A percentile compares a stretch with the other conserved stretches of the same genome.
Conservation (phyloP, 768 basidiomycete species). For the Boletus huronensis region DNA sequence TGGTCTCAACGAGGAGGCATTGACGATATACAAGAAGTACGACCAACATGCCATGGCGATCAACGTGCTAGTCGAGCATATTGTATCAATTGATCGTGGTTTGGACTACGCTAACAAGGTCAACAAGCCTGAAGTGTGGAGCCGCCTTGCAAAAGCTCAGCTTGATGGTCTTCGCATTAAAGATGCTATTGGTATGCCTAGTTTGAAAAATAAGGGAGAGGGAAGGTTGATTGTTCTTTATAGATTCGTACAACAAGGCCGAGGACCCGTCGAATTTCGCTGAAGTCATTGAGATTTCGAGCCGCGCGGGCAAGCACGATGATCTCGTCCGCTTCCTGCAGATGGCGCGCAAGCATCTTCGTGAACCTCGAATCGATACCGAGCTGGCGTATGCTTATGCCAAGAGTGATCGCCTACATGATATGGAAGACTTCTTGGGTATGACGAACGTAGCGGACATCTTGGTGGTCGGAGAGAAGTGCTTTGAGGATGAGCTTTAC, state of each 20-base stretch:
- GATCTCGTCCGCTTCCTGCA: slow-evolving; percentile 96
- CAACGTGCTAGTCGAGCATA: slow-evolving; percentile 96
- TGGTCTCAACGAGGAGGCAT: slow-evolving; percentile 91
- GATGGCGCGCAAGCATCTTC: slow-evolving; percentile 95
- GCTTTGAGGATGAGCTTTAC: slow-evolving; percentile 97
- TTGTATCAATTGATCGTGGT: slow-evolving; percentile 96
- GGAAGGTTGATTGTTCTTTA: slow-evolving; percentile 1
- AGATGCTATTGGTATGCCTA: slow-evolving; percentile 83
- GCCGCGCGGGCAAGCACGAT: slow-evolving; percentile 86
- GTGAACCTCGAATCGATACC: slow-evolving; percentile 97
- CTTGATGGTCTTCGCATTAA: slow-evolving; percentile 97
- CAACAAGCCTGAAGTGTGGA: slow-evolving; percentile 96
- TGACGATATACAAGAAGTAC: slow-evolving; percentile 97
- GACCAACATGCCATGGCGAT: slow-evolving; percentile 94
- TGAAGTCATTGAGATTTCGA: slow-evolving; percentile 95
- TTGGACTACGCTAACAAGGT: slow-evolving; percentile 95
- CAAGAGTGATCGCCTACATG: slow-evolving; percentile 94
- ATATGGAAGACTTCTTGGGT: slow-evolving; percentile 98
- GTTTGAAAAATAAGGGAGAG: not conserved
- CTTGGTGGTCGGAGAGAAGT: slow-evolving; percentile 97
- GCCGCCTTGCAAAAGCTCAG: slow-evolving; percentile 96
- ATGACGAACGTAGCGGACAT: slow-evolving; percentile 99
- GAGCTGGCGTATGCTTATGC: slow-evolving; percentile 98
- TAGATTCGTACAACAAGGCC: slow-evolving; percentile 97
- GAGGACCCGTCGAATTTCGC: slow-evolving; percentile 91